phyloP scores from a whole-genome alignment of 2,329 filamentous ascomycete species.

The Coleophoma eucalyptorum region DNA sequence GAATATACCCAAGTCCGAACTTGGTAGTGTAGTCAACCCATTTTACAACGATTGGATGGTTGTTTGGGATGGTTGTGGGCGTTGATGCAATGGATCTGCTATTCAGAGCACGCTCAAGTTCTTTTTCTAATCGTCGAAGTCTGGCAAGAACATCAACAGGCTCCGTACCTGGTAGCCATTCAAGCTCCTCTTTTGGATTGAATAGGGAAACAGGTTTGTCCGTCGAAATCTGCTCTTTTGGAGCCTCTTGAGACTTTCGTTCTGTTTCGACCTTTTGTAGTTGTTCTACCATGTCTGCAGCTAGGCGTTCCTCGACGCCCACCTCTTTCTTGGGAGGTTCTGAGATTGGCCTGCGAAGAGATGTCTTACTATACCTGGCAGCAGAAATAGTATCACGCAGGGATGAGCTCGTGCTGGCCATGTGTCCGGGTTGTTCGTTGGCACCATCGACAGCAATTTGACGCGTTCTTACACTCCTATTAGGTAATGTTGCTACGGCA shows the following conservation, averaged over 20 bases:
- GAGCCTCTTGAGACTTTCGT: conserved; percentile 12
- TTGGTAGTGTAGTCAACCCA: conserved; percentile 91
- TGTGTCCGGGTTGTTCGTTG: not conserved
- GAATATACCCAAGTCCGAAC: conserved; percentile 78
- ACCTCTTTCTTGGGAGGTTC: conserved; percentile 14
- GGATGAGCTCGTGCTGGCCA: too few species aligned
- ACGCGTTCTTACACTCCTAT: conserved; percentile 13
- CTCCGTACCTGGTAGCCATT: conserved; percentile 46
- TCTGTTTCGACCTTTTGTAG: conserved; percentile 16
- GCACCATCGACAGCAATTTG: conserved; percentile 7
- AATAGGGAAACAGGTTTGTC: conserved; percentile 39
- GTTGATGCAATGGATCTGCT: conserved; percentile 59
- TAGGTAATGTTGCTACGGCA: conserved; percentile 6
- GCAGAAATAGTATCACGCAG: conserved; percentile 8
- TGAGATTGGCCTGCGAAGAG: conserved; percentile 6
- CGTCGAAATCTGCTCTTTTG: conserved; percentile 34
- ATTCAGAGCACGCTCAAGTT: conserved; percentile 60
- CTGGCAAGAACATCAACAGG: conserved; percentile 55
- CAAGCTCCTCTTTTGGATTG: conserved; percentile 47
- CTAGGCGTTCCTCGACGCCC: conserved; percentile 25
- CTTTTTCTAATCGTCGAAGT: conserved; percentile 51
- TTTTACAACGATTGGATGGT: conserved; percentile 66
- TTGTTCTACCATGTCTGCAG: conserved; percentile 23
- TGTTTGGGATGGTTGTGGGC: conserved; percentile 46
- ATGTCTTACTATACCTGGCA: not conserved